Conservation (phyloP, 345 rosid genomes). For the Acer saccharum region DNA sequence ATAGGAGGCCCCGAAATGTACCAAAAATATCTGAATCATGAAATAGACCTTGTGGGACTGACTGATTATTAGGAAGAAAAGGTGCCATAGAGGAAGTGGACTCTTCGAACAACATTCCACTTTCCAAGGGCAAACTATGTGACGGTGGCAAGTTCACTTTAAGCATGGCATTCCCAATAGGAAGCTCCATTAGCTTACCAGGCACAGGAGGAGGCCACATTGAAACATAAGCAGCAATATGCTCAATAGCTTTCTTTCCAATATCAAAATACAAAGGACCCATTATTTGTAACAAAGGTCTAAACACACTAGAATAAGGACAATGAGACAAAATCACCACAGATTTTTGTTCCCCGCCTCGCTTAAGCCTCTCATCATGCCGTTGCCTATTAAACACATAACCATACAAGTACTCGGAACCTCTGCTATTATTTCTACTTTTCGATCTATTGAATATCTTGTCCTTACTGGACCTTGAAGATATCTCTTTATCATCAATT, state of each 20-base stretch:
- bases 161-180: slow-evolving; percentile 86
- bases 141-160: slow-evolving; percentile 93
- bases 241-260: slow-evolving; percentile 83
- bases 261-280: slow-evolving; percentile 91
- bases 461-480: slow-evolving; percentile 28
- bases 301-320: slow-evolving; percentile 83
- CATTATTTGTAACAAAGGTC: slow-evolving; percentile 92
- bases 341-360: slow-evolving; percentile 98
- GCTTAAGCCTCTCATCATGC: slow-evolving; percentile 90
- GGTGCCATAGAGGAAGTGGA: slow-evolving; percentile 91
- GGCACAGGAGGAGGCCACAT: slow-evolving; percentile 88
- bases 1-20: slow-evolving; percentile 68
- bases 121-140: slow-evolving; percentile 77
- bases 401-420: slow-evolving; percentile 67
- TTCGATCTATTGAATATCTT: slow-evolving; percentile 19
- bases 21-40: slow-evolving; percentile 96
- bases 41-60: slow-evolving; percentile 93
- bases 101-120: slow-evolving; percentile 61
- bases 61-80: slow-evolving; percentile 85
- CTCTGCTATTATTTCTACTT: slow-evolving; percentile 15
- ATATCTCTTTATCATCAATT: slow-evolving; percentile 32
- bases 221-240: slow-evolving; percentile 86
- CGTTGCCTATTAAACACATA: slow-evolving; percentile 94
- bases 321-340: slow-evolving; percentile 81
- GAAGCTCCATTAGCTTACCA: slow-evolving; percentile 91